Base-by-base conservation (phyloP, 2,329 filamentous ascomycete genomes). In the Aureobasidium subglaciale region DNA sequence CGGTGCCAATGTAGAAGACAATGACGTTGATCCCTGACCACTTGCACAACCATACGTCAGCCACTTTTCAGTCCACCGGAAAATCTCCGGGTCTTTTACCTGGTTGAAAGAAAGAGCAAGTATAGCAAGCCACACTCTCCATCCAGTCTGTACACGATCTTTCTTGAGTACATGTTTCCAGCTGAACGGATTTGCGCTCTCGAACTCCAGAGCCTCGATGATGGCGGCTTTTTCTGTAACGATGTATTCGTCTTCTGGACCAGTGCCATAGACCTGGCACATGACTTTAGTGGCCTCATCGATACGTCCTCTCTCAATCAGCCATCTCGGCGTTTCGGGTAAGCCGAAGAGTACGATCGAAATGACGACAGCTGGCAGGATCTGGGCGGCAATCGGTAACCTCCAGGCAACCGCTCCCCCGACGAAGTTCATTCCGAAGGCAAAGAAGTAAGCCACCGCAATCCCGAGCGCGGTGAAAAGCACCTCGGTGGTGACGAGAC, bases 361-460 rank as follows among this genome's bases (percentile, higher is more conserved):
- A 20, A 75, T 71, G n/a, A 67, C 60, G 34, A 75, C 60, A 1
- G 71, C 70, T 43, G 75, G 73, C 18, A 73, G 62, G 24, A 73
- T 65, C 59, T 75, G 73, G 46, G 68, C 71, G 5, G 68, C 71
- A 48, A 75, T 69, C 0, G 72, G 72, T 1, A 74, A 59, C 9
- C 73, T 64, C 71, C 72, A 75, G 2, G 68, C 70, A 18, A 74
- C 65, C 11, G 67, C 63, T 10, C 71, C 71, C 15, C 63, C 56
- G n/a, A 68, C 58, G 41, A 64, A 69, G 3, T 60, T 63, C 62
- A 69, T 67, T 3, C 59, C 60, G 37, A 59, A 59, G 16, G 63
- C 62, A 29, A 59, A 59, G 46, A 56, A 61, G 41, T 61, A 62
- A 9, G 60, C 61, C 11, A 61, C 40, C 15, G 45, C 55, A 20